phyloP scores from a whole-genome alignment of 1,284 basidiomycete genomes.

The Schizophyllum amplum region DNA sequence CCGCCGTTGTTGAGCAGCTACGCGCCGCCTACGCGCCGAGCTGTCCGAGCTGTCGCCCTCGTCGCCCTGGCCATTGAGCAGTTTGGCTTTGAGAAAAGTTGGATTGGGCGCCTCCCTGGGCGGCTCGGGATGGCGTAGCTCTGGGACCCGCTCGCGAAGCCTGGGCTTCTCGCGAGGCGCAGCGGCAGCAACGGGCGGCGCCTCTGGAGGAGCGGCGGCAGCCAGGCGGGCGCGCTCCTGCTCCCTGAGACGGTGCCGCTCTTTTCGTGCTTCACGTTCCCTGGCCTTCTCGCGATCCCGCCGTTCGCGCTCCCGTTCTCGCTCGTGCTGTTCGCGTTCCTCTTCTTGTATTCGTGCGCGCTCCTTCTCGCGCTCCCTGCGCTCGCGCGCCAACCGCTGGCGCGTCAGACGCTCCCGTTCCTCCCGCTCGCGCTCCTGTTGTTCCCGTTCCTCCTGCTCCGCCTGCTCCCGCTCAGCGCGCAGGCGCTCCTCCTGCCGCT shows the following conservation, averaged over 20 bases:
- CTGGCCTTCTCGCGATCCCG: neutral
- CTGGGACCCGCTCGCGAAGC: neutral
- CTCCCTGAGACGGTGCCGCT: neutral
- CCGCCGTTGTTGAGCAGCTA: neutral
- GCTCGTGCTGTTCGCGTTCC: neutral
- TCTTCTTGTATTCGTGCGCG: neutral
- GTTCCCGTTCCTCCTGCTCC: neutral
- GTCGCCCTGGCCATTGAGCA: neutral
- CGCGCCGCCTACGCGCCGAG: neutral
- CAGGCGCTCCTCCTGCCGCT: neutral
- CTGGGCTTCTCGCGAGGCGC: neutral
- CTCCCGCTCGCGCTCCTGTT: neutral
- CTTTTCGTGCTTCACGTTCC: neutral
- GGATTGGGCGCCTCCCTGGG: neutral
- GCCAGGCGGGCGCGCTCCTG: neutral
- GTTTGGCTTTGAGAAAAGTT: neutral
- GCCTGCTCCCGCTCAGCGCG: neutral
- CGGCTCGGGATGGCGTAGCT: neutral
- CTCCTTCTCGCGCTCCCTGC: neutral
- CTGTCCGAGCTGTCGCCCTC: neutral
- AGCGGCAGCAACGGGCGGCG: neutral
- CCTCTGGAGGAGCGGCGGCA: neutral
- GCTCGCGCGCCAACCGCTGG: neutral
- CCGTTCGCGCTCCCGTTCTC: neutral
- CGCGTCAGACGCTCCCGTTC: neutral